phyloP scores from a whole-genome alignment of 768 basidiomycete genomes.

The Lactarius hengduanensis region DNA sequence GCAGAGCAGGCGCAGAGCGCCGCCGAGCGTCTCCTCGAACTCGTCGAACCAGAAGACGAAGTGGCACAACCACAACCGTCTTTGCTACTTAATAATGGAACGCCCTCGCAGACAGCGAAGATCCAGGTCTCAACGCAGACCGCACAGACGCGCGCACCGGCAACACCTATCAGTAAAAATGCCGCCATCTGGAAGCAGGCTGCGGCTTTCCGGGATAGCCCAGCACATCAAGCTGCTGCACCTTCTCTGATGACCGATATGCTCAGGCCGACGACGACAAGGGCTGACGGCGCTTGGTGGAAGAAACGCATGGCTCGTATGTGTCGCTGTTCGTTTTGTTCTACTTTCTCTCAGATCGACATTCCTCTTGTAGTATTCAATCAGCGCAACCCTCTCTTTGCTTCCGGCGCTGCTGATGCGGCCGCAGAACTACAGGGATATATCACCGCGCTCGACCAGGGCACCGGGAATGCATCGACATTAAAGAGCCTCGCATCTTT shows the following conservation, averaged over 20 bases:
- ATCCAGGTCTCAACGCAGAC: conserved; percentile 38
- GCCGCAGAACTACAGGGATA: conserved; percentile 53
- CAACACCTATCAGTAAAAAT: conserved; percentile 64
- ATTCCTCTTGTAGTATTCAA: conserved; percentile 43
- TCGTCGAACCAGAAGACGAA: conserved; percentile 78
- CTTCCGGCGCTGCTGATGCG: conserved; percentile 41
- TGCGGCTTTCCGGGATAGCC: conserved; percentile 80
- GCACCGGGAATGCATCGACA: conserved; percentile 48
- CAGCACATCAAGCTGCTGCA: conserved; percentile 50
- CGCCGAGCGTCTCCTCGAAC: conserved; percentile 81
- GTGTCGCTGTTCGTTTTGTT: conserved; percentile 33
- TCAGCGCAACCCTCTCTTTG: conserved; percentile 47
- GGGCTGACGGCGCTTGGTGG: conserved; percentile 84
- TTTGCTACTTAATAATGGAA: conserved; percentile 32
- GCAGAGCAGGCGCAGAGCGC: conserved; percentile 95
- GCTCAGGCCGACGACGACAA: conserved; percentile 49
- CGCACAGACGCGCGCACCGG: conserved; percentile 42
- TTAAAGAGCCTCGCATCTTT: conserved; percentile 68
- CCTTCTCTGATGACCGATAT: conserved; percentile 52
- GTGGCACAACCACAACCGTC: conserved; percentile 15
- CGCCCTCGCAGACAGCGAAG: conserved; percentile 43
- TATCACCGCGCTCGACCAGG: conserved; percentile 53
- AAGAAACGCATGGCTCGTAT: conserved; percentile 67
- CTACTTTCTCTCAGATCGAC: conserved; percentile 1
- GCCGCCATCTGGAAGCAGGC: conserved; percentile 66